These are phyloP conservation scores for Ophiognomonia clavigignenti-juglandacearum DNA, from an alignment of 2,329 filamentous ascomycete species.

Conservation along the genomic window DNA sequence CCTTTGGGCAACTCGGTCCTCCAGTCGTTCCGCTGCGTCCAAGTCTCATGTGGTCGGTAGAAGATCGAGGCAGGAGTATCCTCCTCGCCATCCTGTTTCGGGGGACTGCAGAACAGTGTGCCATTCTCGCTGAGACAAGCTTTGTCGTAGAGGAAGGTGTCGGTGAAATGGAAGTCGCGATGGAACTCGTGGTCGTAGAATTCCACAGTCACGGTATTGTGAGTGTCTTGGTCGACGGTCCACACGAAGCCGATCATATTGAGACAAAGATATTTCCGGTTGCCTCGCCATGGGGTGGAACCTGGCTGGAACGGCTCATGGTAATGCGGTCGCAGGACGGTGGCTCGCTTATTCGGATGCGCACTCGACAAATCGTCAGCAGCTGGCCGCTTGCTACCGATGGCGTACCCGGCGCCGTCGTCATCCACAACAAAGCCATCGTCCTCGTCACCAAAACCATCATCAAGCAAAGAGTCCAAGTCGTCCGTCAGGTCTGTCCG, in stretches of 20 bases:
- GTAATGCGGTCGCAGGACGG: constrained; percentile 55
- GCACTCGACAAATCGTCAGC: constrained; percentile 47
- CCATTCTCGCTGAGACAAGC: constrained; percentile 86
- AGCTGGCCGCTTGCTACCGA: constrained; percentile 49
- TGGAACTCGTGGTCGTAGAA: constrained; percentile 94
- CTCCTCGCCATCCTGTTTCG: constrained; percentile 50
- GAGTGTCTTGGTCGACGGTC: constrained; percentile 92
- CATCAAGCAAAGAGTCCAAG: constrained; percentile 73
- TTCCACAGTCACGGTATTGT: constrained; percentile 91
- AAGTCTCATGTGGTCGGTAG: constrained; percentile 94
- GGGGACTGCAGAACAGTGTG: constrained; percentile 77
- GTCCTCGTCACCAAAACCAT: constrained; percentile 44
- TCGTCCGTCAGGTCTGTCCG: constrained; percentile 46
- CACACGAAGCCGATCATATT: constrained; percentile 94
- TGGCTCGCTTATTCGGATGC: constrained; percentile 43
- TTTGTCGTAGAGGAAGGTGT: constrained; percentile 93
- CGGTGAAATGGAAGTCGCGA: constrained; percentile 94
- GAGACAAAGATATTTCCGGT: constrained; percentile 86
- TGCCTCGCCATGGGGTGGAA: constrained; percentile 92
- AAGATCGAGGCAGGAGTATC: constrained; percentile 75
- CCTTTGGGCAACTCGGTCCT: constrained; percentile 79
- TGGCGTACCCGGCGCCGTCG: constrained; percentile 84
- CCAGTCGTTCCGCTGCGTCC: constrained; percentile 90
- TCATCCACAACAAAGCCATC: constrained; percentile 93
- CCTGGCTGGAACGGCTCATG: constrained; percentile 90